Conservation (phyloP, 441 rosid genomes). For the Dalechampia spathulata region DNA sequence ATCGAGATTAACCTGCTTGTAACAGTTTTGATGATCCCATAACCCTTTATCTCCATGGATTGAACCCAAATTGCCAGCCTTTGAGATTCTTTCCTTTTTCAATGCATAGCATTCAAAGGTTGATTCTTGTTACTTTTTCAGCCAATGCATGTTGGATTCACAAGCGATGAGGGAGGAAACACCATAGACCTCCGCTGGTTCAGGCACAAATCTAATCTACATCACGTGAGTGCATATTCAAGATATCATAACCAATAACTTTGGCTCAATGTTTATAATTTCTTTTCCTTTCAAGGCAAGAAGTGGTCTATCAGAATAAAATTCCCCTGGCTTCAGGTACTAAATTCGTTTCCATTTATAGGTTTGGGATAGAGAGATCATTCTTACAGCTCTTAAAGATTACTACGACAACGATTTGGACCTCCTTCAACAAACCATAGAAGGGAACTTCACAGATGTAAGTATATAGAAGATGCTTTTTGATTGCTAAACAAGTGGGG, state of each 20-base stretch:
- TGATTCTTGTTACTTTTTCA: too few relatives aligned
- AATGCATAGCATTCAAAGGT: too few relatives aligned
- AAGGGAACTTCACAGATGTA: constrained; percentile 70
- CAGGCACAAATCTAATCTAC: constrained; percentile 83
- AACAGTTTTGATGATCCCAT: too few relatives aligned
- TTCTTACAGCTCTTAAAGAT: constrained; percentile 64
- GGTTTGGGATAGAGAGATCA: constrained; percentile 98
- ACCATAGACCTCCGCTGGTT: constrained; percentile 76
- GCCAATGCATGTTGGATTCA: constrained; percentile 91
- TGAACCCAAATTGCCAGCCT: too few relatives aligned
- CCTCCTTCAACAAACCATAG: constrained; percentile 61
- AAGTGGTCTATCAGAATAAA: not conserved
- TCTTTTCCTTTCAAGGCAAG: not conserved
- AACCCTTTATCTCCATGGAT: too few relatives aligned
- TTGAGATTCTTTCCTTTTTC: too few relatives aligned
- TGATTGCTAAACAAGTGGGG: too few relatives aligned
- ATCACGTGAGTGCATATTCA: constrained; percentile 47
- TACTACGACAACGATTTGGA: constrained; percentile 65
- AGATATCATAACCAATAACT: not conserved
- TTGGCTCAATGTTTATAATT: not conserved
- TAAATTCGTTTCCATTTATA: constrained; percentile 6
- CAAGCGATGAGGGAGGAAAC: constrained; percentile 84
- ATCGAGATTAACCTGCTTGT: too few relatives aligned
- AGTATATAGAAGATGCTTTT: too few relatives aligned
- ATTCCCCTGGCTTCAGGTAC: not conserved